Percentiles rank a stretch among this genome's conserved stretches.
Conservation (phyloP, 495 filamentous ascomycete species). For the Tuber indicum region DNA sequence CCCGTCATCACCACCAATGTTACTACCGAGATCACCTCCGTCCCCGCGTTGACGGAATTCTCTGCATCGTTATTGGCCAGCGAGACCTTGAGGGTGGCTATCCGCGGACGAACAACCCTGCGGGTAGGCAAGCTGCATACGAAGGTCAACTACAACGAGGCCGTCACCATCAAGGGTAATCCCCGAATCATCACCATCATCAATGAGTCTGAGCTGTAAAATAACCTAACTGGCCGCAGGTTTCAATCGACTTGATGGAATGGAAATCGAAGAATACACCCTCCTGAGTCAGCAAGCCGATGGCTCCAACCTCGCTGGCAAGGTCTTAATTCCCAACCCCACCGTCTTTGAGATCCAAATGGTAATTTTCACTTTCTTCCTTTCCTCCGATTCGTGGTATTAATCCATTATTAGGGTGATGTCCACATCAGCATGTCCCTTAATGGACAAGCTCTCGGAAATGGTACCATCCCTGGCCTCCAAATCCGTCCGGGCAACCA, state of each 20-base stretch:
- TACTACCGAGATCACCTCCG: constrained; percentile 19
- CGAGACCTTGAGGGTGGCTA: constrained; percentile 18
- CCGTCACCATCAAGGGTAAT: constrained; percentile 34
- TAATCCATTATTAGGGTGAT: constrained; percentile 28
- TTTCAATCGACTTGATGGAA: constrained; percentile 36
- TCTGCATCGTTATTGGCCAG: constrained; percentile 25
- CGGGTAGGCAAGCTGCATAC: constrained; percentile 25
- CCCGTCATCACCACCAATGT: constrained; percentile 23
- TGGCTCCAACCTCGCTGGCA: constrained; percentile 28
- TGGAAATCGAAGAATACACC: constrained; percentile 36
- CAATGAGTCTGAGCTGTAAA: background rate
- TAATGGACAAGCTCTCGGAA: constrained; percentile 19
- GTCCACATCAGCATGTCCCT: constrained; percentile 29
- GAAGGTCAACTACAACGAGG: constrained; percentile 36
- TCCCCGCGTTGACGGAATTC: constrained; percentile 24
- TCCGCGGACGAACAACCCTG: constrained; percentile 34
- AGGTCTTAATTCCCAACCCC: constrained; percentile 40
- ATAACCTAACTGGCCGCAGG: constrained; percentile 12
- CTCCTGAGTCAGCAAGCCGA: constrained; percentile 15
- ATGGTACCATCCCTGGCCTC: constrained; percentile 29
- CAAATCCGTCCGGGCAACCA: constrained; percentile 31
- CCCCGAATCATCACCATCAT: background rate
- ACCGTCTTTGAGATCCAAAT: constrained; percentile 37
- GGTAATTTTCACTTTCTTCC: constrained; percentile 15
- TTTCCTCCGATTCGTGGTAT: background rate